A percentile compares a stretch with the other conserved stretches of the same genome.
phyloP scores from a whole-genome alignment of 179 eudicot genomes.

The Heliamphora pulchella region DNA sequence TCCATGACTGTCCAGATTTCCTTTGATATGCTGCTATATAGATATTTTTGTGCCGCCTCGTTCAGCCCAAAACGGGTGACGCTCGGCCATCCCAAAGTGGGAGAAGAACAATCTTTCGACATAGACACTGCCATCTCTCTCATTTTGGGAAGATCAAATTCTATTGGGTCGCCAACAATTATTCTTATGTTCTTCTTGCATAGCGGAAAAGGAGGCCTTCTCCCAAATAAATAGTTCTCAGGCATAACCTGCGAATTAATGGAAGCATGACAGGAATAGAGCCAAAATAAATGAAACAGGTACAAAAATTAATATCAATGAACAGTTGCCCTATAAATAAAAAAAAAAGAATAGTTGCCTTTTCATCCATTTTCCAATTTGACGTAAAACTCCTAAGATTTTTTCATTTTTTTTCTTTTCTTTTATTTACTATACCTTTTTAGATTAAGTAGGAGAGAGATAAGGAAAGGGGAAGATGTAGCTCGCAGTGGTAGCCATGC shows the following conservation, averaged over 20 bases:
- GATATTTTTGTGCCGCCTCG: slow-evolving; percentile 66
- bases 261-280: not conserved
- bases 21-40: slow-evolving; percentile 60
- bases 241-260: slow-evolving; percentile 72
- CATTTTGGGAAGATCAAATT: slow-evolving; percentile 24
- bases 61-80: slow-evolving; percentile 42
- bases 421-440: too few species aligned
- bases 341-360: not conserved
- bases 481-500: too few species aligned
- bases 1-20: slow-evolving; percentile 65
- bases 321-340: too few species aligned
- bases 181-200: slow-evolving; percentile 45
- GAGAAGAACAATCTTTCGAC: slow-evolving; percentile 36
- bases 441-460: too few species aligned
- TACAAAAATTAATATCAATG: not conserved
- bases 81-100: slow-evolving; percentile 54
- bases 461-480: too few species aligned
- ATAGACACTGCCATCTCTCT: slow-evolving; percentile 19
- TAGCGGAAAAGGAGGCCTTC: slow-evolving; percentile 71
- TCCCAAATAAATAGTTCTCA: slow-evolving; percentile 67
- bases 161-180: slow-evolving; percentile 21
- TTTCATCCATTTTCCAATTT: not conserved
- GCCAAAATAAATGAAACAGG: not conserved
- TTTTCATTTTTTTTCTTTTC: too few species aligned
- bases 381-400: too few species aligned